Base-by-base conservation (phyloP, 352 stramenopile species). In the Thraustochytrium striatum region DNA sequence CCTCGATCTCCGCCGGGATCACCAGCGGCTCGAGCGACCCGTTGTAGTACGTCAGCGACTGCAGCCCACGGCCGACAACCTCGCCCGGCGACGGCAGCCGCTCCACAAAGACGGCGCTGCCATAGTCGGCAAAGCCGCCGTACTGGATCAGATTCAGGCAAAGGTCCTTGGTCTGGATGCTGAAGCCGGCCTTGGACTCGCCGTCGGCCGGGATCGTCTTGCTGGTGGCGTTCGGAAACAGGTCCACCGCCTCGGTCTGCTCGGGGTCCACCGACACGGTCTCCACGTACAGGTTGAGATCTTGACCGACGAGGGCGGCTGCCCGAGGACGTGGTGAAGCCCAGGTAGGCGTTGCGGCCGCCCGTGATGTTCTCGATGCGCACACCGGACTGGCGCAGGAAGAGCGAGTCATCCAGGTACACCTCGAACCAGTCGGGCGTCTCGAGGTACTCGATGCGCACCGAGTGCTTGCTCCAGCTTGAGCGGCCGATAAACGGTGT, bases 321-420 rank as follows among this genome's bases (percentile, higher is more conserved):
- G 47, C 38, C 28, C 9, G 72, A 35, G n/a, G 72, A 21, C 16
- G 72, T 38, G 13, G 61, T 81, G 13, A 81, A 50, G 32, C 72
- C 72, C 21, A 81, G 25, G 62, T 62, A 78, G 11, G 58, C 72
- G 35, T 58, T 7, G 28, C 58, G 57, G 16, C 72, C 72, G 1
- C 61, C 61, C 13, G 81, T 30, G 3, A 79, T 2, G 19, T 68
- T 61, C 47, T 78, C 72, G 2, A 81, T 9, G 47, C n/a, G 8
- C 21, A 72, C 81, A 41, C 70, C 41, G 13, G 32, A 73, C 30
- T 82, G 0, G 8, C 72, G 41, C 35, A 81, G 62, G 32, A 81
- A 81, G n/a, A 81, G 43, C n/a, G 59, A 79, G 57, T 69, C 62
- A 32, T 81, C 72, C 5, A 81, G 5, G 41, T 72, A 79, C 33